Evolutionary conservation across 495 filamentous ascomycete species (phyloP), one percentile per base, ranked within the genome.

Genomic region (Penicillium longicatenatum): DNA sequence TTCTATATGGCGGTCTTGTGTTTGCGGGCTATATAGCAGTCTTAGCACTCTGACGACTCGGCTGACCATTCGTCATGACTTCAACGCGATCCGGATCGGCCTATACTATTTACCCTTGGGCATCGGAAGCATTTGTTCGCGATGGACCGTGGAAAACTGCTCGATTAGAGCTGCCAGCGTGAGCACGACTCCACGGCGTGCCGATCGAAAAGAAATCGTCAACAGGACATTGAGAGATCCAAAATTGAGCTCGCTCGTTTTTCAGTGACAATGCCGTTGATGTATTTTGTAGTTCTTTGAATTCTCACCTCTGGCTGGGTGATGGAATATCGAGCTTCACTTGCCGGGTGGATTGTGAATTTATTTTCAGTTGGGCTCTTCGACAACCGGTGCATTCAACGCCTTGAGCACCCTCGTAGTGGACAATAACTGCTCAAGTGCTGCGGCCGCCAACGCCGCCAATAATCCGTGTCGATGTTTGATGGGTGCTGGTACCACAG

Each of bases 261-360:
- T 8, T 41, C 68, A 19, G 62, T 79, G 33, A 64, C 66, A 0
- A 47, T 78, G 7, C 70, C 72, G 8, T 53, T 79, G 9, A 58
- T 78, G 7, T 71, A 75, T 47, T 4, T 73, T 5, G 63, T 62
- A 0, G 58, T 61, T 37, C 50, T 63, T 6, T 54, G 60, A 2
- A 58, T 79, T 12, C 55, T 81, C 14, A 67, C 66, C 0, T 84
- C 80, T 59, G 77, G 78, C 30, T 84, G 81, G 80, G 69, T 74
- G 1, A 74, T 81, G 62, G 37, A 78, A 9, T 66, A 62, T 33
- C 55, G 56, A 0, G 66, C 69, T 1, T 50, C 63, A 4, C 63
- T 83, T 4, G 69, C 76, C 1, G 75, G 67, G 0, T 72, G 71
- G 0, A 35, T 79, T 4, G 58, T 79, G 21, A 62, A 75, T 39